These are phyloP conservation scores for Aspergillus asperescens DNA, from an alignment of 495 filamentous ascomycete genomes.

Conservation along the genomic window DNA sequence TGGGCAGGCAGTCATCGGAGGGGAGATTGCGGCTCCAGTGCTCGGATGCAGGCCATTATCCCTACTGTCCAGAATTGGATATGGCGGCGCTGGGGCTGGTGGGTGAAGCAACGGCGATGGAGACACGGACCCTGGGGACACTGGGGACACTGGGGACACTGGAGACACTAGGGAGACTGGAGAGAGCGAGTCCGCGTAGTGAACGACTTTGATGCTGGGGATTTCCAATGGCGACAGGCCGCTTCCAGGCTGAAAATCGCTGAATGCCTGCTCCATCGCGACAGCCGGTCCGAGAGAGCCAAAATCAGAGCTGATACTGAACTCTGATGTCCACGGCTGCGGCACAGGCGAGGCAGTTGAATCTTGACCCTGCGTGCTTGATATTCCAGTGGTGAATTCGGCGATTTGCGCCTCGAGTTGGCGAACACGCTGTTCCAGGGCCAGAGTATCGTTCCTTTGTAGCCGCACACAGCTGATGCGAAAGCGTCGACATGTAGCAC, in stretches of 20 bases:
- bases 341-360: neutral
- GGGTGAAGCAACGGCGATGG: slow-evolving; percentile 3
- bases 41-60: neutral
- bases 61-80: neutral
- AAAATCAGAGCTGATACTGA: slow-evolving; percentile 3
- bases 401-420: slow-evolving; percentile 17
- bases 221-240: slow-evolving; percentile 8
- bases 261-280: neutral
- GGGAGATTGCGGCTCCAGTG: neutral
- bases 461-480: slow-evolving; percentile 14
- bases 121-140: slow-evolving; percentile 4
- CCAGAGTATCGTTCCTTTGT: slow-evolving; percentile 13
- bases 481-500: slow-evolving; percentile 18
- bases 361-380: neutral
- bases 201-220: slow-evolving; percentile 13
- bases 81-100: neutral
- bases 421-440: slow-evolving; percentile 14
- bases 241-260: neutral
- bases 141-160: slow-evolving; percentile 4
- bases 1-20: slow-evolving; percentile 9
- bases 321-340: neutral
- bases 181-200: slow-evolving; percentile 3
- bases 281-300: neutral
- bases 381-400: slow-evolving; percentile 5
- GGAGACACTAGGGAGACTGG: neutral